Evolutionary conservation across 176 grass and related monocot species (phyloP).

Genomic region (Secale cereale): DNA sequence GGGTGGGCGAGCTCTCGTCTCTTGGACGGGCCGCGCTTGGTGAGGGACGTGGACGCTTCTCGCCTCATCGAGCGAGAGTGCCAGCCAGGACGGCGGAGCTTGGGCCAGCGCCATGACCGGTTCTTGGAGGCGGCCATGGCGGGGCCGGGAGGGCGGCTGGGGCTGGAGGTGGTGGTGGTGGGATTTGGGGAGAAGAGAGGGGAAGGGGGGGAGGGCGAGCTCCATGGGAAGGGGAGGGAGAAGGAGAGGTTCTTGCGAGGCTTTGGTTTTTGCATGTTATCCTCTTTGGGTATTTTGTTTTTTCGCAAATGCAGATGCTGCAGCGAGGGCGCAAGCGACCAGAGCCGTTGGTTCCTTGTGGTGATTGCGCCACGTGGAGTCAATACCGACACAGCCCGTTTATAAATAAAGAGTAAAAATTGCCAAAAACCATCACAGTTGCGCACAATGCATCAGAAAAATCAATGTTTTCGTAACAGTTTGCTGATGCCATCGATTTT

Average conservation of each 20-base stretch:
- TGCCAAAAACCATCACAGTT: too few relatives aligned
- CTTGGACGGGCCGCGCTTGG: neutral
- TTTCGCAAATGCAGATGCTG: too few relatives aligned
- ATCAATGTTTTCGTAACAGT: too few relatives aligned
- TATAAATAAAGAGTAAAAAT: too few relatives aligned
- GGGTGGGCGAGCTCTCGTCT: neutral
- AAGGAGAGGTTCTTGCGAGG: conserved; percentile 19
- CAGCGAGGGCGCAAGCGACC: too few relatives aligned
- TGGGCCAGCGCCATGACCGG: conserved; percentile 33
- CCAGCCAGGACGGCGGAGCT: conserved; percentile 28
- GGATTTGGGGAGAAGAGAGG: neutral
- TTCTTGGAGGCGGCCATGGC: conserved; percentile 38
- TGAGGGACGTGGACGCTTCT: neutral
- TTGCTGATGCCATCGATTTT: too few relatives aligned
- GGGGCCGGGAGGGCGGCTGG: neutral
- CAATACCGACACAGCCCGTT: too few relatives aligned
- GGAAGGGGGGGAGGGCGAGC: conserved; percentile 34
- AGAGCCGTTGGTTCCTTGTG: too few relatives aligned
- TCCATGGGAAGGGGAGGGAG: conserved; percentile 20
- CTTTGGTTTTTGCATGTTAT: conserved; percentile 43
- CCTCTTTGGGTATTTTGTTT: neutral
- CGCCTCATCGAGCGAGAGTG: conserved; percentile 17
- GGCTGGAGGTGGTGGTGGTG: conserved; percentile 14
- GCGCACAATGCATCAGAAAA: too few relatives aligned
- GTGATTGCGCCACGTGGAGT: too few relatives aligned